A percentile compares a stretch with the other conserved stretches of the same genome.
phyloP scores from a whole-genome alignment of 306 rosid genomes.

The Herpetospermum pedunculosum region DNA sequence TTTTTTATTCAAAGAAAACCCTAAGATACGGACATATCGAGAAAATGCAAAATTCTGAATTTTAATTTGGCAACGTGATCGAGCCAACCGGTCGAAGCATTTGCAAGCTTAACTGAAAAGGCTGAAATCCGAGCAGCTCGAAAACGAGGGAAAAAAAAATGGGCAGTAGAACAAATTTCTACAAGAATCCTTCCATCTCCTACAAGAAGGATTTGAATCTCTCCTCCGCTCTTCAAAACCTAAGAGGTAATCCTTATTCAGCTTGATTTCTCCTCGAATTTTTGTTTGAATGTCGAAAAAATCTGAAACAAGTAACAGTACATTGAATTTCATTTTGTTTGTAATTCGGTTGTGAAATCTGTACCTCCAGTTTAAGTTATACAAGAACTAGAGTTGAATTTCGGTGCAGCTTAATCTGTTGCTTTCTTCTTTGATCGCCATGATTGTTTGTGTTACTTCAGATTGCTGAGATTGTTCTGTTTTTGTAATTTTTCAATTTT shows the following conservation, averaged over 20 bases:
- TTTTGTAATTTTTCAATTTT: not conserved
- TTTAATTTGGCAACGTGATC: not conserved
- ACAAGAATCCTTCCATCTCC: constrained; percentile 62
- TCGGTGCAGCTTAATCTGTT: not conserved
- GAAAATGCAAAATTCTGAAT: not conserved
- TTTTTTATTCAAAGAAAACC: too few species aligned
- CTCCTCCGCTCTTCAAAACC: constrained; percentile 59
- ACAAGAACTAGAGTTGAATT: not conserved
- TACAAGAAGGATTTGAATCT: constrained; percentile 64
- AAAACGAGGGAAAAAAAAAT: constrained; percentile 16
- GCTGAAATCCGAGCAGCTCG: not conserved
- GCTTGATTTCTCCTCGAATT: not conserved
- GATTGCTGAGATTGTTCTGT: not conserved
- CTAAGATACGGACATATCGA: too few species aligned
- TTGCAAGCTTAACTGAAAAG: not conserved
- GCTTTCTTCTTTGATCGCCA: not conserved
- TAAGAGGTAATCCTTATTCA: constrained; percentile 23
- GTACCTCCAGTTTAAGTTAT: not conserved
- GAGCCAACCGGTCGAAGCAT: not conserved
- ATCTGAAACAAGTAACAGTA: not conserved
- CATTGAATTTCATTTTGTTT: too few species aligned
- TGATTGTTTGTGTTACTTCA: not conserved
- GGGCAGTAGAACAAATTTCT: constrained; percentile 59
- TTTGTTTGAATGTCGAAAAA: not conserved
- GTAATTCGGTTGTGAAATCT: too few species aligned